Conservation (phyloP, 129 eudicot genomes). For the Scalesia atractyloides region DNA sequence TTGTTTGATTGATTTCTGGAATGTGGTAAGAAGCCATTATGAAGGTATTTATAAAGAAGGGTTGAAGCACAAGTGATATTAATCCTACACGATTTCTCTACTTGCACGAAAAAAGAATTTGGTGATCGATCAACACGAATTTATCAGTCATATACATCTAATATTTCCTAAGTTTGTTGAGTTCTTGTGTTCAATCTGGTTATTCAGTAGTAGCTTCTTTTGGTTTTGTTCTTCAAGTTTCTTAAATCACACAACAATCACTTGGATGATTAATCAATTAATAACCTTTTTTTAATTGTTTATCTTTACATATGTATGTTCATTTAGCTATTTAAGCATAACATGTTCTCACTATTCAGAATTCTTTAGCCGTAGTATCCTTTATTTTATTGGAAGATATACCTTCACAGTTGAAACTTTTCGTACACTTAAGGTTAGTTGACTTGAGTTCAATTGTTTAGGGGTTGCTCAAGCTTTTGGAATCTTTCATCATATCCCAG, state of each 20-base stretch:
- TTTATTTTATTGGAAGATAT: not conserved
- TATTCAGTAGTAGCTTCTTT: not conserved
- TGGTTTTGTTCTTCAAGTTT: constrained; percentile 15
- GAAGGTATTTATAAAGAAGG: constrained; percentile 25
- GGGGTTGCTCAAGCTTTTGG: constrained; percentile 29
- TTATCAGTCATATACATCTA: not conserved
- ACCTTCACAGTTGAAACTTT: not conserved
- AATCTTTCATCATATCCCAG: constrained; percentile 19
- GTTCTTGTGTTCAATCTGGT: constrained; percentile 4
- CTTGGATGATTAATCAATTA: constrained; percentile 12
- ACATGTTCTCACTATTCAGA: constrained; percentile 21
- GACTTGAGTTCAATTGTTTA: constrained; percentile 26
- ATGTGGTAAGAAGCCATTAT: constrained; percentile 22
- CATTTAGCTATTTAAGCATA: not conserved
- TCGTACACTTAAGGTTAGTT: constrained; percentile 14
- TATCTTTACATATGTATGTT: not conserved
- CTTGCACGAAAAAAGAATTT: not conserved
- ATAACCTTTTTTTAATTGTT: not conserved
- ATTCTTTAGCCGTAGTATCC: too few species aligned
- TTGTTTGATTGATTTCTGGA: constrained; percentile 17
- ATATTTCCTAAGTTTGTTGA: not conserved
- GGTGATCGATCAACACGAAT: too few species aligned
- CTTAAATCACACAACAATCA: constrained; percentile 24
- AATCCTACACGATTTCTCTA: not conserved
- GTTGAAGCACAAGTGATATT: not conserved